Conservation (phyloP, 2,329 filamentous ascomycete species). For the Chaetomium olivaceum region DNA sequence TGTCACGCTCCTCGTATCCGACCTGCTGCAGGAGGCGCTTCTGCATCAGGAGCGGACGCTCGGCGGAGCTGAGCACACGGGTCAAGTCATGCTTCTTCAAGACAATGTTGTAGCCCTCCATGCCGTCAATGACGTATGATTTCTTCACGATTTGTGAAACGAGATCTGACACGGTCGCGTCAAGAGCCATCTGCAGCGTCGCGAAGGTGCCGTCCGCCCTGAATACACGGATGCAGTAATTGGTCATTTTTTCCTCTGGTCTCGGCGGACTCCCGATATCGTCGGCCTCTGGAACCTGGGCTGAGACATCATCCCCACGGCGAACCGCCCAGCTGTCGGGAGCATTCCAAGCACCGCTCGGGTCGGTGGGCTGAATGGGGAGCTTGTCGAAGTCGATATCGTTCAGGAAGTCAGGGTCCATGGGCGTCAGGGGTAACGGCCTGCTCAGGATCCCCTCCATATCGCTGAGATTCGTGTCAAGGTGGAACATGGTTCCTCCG, state of each 20-base stretch:
- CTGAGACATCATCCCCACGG: conserved; percentile 64
- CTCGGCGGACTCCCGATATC: conserved; percentile 67
- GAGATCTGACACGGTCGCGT: conserved; percentile 82
- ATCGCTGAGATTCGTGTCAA: conserved; percentile 85
- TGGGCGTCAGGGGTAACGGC: conserved; percentile 69
- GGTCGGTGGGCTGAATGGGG: conserved; percentile 25
- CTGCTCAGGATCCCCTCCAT: conserved; percentile 89
- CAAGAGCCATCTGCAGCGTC: conserved; percentile 80
- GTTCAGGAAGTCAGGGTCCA: conserved; percentile 57
- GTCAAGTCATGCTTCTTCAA: conserved; percentile 90
- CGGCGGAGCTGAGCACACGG: conserved; percentile 73
- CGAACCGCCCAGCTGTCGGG: conserved; percentile 97
- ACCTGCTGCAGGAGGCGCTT: conserved; percentile 88
- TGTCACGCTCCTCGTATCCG: conserved; percentile 83
- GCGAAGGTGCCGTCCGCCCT: conserved; percentile 91
- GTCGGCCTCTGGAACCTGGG: conserved; percentile 62
- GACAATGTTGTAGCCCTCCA: conserved; percentile 94
- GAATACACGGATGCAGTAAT: conserved; percentile 95
- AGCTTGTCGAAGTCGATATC: conserved; percentile 46
- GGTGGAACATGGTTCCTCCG: conserved; percentile 65
- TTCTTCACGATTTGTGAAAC: conserved; percentile 92
- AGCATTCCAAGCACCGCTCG: conserved; percentile 74
- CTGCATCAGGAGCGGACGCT: conserved; percentile 87
- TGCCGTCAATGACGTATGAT: conserved; percentile 83
- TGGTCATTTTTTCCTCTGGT: conserved; percentile 71